Evolutionary conservation across 805 yeast genomes (phyloP).

Genomic region (Zygotorulaspora sp.): DNA sequence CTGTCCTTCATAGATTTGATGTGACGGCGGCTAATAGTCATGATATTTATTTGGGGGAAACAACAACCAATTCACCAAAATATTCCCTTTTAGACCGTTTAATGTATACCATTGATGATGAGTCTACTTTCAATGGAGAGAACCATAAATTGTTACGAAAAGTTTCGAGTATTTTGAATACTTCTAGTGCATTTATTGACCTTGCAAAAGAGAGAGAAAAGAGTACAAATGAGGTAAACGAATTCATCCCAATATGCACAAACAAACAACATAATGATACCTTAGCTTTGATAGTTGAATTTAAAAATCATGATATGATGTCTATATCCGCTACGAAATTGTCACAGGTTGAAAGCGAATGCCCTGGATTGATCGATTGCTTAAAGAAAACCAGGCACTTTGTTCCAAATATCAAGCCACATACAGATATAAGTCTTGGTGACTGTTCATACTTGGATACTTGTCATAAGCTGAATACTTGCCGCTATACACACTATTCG

Average conservation of each 20-base stretch:
- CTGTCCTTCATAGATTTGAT: conserved; percentile 9
- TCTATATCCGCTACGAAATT: conserved; percentile 29
- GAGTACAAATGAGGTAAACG: conserved; percentile 11
- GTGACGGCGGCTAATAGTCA: background rate
- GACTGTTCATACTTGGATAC: conserved; percentile 94
- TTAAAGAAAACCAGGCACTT: conserved; percentile 44
- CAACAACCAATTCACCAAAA: too few species aligned
- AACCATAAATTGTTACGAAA: conserved; percentile 7
- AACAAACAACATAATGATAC: conserved; percentile 20
- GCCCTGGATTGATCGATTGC: conserved; percentile 28
- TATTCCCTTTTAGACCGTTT: too few species aligned
- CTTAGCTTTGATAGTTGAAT: conserved; percentile 21
- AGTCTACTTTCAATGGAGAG: background rate
- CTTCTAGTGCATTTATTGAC: conserved; percentile 22
- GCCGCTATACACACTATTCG: conserved; percentile 77
- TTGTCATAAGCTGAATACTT: conserved; percentile 77
- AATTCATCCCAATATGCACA: conserved; percentile 28
- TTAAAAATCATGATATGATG: conserved; percentile 27
- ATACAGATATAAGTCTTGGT: conserved; percentile 70
- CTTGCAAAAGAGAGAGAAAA: conserved; percentile 29
- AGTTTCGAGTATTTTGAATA: conserved; percentile 17
- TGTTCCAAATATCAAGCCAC: conserved; percentile 50
- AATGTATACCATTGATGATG: conserved; percentile 2
- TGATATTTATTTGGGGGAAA: too few species aligned
- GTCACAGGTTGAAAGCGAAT: conserved; percentile 18